phyloP scores from a whole-genome alignment of 1,284 basidiomycete species.

The Ganoderma multipileum region DNA sequence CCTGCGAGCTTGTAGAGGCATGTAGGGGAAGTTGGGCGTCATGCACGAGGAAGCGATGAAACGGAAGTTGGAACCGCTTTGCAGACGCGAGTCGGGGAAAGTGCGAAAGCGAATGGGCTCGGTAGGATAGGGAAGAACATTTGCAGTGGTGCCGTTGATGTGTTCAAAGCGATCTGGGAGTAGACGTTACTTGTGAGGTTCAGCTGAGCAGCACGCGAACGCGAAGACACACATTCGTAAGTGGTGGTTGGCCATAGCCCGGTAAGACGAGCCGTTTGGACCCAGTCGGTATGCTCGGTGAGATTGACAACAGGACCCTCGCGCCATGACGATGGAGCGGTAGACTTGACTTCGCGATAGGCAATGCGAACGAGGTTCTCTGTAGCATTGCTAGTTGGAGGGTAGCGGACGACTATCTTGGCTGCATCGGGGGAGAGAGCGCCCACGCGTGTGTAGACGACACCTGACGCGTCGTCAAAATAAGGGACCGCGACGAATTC shows the following conservation, averaged over 20 bases:
- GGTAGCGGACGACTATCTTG: constrained; percentile 70
- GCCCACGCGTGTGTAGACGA: constrained; percentile 71
- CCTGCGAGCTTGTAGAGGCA: constrained; percentile 55
- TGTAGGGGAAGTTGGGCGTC: constrained; percentile 71
- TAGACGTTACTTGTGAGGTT: constrained; percentile 4
- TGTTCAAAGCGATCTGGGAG: constrained; percentile 53
- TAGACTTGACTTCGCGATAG: constrained; percentile 50
- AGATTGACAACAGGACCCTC: constrained; percentile 59
- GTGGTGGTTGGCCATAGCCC: constrained; percentile 74
- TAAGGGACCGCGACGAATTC: constrained; percentile 62
- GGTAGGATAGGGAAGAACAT: constrained; percentile 55
- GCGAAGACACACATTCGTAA: constrained; percentile 69
- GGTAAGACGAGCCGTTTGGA: constrained; percentile 58
- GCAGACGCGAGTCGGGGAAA: constrained; percentile 69
- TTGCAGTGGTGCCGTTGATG: constrained; percentile 48
- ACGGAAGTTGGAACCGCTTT: constrained; percentile 61
- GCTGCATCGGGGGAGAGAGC: constrained; percentile 69
- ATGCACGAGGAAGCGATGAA: constrained; percentile 72
- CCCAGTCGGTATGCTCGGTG: constrained; percentile 66
- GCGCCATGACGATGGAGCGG: constrained; percentile 49
- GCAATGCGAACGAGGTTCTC: constrained; percentile 48
- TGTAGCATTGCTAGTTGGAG: constrained; percentile 42
- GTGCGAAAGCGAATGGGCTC: constrained; percentile 68
- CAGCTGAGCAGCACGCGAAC: neutral
- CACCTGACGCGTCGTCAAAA: constrained; percentile 57